Base-by-base conservation (phyloP, 208 protist genomes). In the Acanthamoeba culbertsoni region DNA sequence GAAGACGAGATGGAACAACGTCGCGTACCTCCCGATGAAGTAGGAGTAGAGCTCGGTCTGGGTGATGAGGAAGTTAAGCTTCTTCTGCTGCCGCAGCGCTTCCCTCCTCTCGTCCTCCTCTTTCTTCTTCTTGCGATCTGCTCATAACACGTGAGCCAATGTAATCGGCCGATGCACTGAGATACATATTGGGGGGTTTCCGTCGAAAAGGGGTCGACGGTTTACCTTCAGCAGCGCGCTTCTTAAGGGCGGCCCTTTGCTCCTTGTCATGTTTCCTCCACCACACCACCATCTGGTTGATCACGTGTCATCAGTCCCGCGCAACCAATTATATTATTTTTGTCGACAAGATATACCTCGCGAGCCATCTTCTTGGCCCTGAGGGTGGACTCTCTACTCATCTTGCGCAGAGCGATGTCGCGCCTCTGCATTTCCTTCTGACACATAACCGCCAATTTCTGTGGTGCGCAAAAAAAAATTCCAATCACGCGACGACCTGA, bases 1-100 rank as follows among this genome's bases (percentile, higher is more conserved):
- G n/a, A n/a, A n/a, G n/a, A n/a, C n/a, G n/a, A n/a, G n/a, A n/a
- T n/a, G n/a, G n/a, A n/a, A n/a, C n/a, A n/a, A n/a, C n/a, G n/a
- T n/a, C n/a, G n/a, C 45, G 43, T 96, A 96, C n/a, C 93, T 79
- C 43, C 63, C 82, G 57, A 97, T 95, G 53, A 97, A 97, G 92
- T 97, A 95, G 28, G 94, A 91, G 68, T 95, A 97, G 0, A 97
- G 59, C 84, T 97, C 96, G 10, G 96, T 96, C 86, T 97, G 96
- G 40, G 95, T 97, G 46, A 97, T 93, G 31, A 97, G 89, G 45
- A 96, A 97, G 71, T 97, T 97, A 2, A 97, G 84, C 73, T 97
- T 97, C 42, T 82, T 94, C 53, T 96, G 65, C 91, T 97, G 96
- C 62, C 96, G 68, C 40, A 94, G 92, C 10, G 95, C 95, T 43